Evolutionary conservation across 345 rosid species (phyloP), one percentile per base, ranked within the genome.

Genomic region (Anacardium occidentale): DNA sequence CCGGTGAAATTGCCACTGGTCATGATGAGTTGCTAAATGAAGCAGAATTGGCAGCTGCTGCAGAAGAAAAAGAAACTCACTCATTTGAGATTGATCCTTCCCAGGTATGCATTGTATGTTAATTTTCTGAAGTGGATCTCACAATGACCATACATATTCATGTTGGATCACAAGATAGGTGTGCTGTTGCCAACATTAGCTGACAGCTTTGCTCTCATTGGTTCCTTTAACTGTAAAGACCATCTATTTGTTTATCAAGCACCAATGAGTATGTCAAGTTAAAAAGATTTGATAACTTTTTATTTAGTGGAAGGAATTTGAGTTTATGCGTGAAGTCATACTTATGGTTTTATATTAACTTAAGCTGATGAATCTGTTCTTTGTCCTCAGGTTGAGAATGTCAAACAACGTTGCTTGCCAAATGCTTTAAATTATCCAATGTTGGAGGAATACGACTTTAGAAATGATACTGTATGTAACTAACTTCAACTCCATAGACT

Each of bases 321-420:
- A 29, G 32, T 45, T 73, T 11, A 61, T 69, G 2, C 62, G 68
- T 37, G 42, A 9, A 7, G 42, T 34, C 57, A 9, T 3, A 20
- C 40, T 40, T 54, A 34, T 53, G 34, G 53, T 52, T 55, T 55
- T 14, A 42, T 18, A 8, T 26, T 13, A 69, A 56, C 62, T 69
- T 56, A 13, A 15, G 4, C 21, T 10, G 11, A 44, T 44, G 32
- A 8, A 24, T 10, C 8, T 32, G 15, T 66, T 53, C 11, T 75
- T 74, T n/a, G 58, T 76, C 68, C 67, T 55, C 80, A 95, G 99
- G 99, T 95, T 75, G 98, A 95, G 83, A 91, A 87, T 81, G 97
- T 95, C 65, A 95, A 95, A 85, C 96, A 95, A 75, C 92, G 91
- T 13, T 95, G 99, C 90, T 83, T 95, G 87, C 96, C 99, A n/a